phyloP scores from a whole-genome alignment of 2,329 filamentous ascomycete genomes.

The Claviceps humidiphila region DNA sequence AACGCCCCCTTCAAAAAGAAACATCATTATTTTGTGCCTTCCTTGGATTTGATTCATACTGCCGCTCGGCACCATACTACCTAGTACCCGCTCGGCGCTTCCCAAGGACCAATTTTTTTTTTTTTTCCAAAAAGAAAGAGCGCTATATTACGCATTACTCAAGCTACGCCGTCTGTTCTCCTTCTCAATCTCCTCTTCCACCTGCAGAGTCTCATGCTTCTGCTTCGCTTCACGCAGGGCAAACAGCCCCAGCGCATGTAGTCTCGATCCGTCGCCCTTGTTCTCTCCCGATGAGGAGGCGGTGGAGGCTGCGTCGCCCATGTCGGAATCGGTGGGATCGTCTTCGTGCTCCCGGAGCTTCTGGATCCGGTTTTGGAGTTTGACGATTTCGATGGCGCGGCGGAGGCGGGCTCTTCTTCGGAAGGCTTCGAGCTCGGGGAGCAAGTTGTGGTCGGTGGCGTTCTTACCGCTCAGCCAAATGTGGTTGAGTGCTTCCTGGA shows the following conservation, averaged over 20 bases:
- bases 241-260: slow-evolving; percentile 8
- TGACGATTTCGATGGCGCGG: slow-evolving; percentile 90
- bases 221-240: slow-evolving; percentile 37
- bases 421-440: slow-evolving; percentile 81
- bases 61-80: too few species aligned
- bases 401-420: slow-evolving; percentile 87
- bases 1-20: too few species aligned
- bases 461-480: slow-evolving; percentile 84
- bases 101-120: too few species aligned
- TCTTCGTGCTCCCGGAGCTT: slow-evolving; percentile 88
- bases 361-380: slow-evolving; percentile 90
- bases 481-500: slow-evolving; percentile 63
- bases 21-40: too few species aligned
- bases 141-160: slow-evolving; percentile 4
- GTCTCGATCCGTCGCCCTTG: slow-evolving; percentile 5
- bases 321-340: slow-evolving; percentile 60
- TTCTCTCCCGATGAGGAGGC: slow-evolving; percentile 32
- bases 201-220: slow-evolving; percentile 60
- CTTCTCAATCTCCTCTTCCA: slow-evolving; percentile 45
- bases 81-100: too few species aligned
- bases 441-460: slow-evolving; percentile 88
- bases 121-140: neutral
- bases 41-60: too few species aligned
- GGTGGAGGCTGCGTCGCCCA: slow-evolving; percentile 40
- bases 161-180: slow-evolving; percentile 28